phyloP scores from a whole-genome alignment of 306 rosid species.

The Sophora flavescens region DNA sequence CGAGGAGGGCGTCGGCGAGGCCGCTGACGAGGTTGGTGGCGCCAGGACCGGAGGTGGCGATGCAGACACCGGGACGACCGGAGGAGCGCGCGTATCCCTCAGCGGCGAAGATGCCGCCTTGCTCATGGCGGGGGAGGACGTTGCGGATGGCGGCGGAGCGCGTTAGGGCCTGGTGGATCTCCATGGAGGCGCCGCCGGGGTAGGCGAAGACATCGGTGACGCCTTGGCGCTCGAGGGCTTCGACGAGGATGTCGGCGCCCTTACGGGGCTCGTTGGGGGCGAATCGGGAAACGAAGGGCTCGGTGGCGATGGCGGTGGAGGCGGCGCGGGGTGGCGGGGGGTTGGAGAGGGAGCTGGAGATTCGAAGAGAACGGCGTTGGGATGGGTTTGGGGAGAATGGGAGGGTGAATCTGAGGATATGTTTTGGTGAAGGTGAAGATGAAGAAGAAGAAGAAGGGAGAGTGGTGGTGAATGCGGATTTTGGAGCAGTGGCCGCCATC shows the following conservation, averaged over 20 bases:
- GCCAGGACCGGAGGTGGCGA: conserved; percentile 95
- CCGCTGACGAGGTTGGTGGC: conserved; percentile 93
- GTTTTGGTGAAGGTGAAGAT: background rate
- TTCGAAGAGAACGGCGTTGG: conserved; percentile 40
- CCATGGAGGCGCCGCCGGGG: conserved; percentile 91
- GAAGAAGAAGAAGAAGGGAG: background rate
- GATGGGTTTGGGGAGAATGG: conserved; percentile 45
- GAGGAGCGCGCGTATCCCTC: conserved; percentile 86
- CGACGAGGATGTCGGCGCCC: conserved; percentile 88
- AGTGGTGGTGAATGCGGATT: conserved; percentile 31
- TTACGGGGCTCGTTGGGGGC: conserved; percentile 67
- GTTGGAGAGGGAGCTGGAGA: conserved; percentile 53
- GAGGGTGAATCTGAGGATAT: conserved; percentile 31
- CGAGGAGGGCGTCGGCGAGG: conserved; percentile 81
- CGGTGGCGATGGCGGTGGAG: background rate
- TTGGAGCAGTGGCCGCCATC: conserved; percentile 48
- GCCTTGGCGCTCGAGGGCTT: conserved; percentile 89
- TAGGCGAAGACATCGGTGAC: conserved; percentile 80
- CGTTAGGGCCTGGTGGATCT: conserved; percentile 88
- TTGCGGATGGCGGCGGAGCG: conserved; percentile 73
- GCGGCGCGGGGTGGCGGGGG: background rate
- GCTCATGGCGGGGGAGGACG: conserved; percentile 87
- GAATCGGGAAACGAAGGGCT: conserved; percentile 54
- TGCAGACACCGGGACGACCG: conserved; percentile 82
- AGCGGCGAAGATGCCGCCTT: conserved; percentile 82